These are phyloP conservation scores for Fusarium mundagurra DNA, from an alignment of 2,329 filamentous ascomycete species.

Conservation along the genomic window DNA sequence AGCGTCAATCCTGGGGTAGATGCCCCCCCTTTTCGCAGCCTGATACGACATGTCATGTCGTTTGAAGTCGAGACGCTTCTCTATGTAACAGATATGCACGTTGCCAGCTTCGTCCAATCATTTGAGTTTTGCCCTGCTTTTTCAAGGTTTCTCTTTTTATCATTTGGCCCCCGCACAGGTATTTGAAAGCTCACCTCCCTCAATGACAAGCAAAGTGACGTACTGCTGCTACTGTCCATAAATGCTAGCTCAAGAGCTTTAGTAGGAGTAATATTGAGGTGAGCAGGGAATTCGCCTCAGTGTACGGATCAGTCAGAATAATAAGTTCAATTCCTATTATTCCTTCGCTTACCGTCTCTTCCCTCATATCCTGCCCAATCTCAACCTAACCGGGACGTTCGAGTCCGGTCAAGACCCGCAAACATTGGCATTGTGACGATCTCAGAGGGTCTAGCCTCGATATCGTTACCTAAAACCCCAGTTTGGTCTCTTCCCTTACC, in stretches of 20 bases:
- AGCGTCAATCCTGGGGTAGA: slow-evolving; percentile 40
- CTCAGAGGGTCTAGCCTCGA: slow-evolving; percentile 19
- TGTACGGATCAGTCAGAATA: not conserved
- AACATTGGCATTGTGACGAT: slow-evolving; percentile 19
- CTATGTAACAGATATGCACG: slow-evolving; percentile 6
- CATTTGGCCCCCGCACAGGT: not conserved
- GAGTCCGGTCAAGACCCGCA: slow-evolving; percentile 16
- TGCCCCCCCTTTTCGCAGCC: slow-evolving; percentile 17
- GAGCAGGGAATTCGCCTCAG: not conserved
- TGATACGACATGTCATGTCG: slow-evolving; percentile 37
- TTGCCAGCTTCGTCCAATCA: slow-evolving; percentile 2
- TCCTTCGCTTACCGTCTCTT: not conserved
- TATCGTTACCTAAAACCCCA: slow-evolving; percentile 33
- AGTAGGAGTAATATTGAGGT: slow-evolving; percentile 1
- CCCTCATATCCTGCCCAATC: slow-evolving; percentile 16
- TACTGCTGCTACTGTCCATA: not conserved
- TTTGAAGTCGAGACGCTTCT: slow-evolving; percentile 35
- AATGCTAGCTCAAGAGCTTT: not conserved
- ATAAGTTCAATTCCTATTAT: not conserved
- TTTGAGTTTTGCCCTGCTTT: not conserved
- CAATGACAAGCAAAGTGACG: slow-evolving; percentile 7
- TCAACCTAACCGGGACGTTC: slow-evolving; percentile 26
- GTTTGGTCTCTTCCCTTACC: slow-evolving; percentile 21
- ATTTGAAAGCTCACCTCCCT: not conserved
- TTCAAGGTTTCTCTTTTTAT: not conserved